These are phyloP conservation scores for Melastoma candidum DNA, from an alignment of 441 rosid species.

Conservation along the genomic window DNA sequence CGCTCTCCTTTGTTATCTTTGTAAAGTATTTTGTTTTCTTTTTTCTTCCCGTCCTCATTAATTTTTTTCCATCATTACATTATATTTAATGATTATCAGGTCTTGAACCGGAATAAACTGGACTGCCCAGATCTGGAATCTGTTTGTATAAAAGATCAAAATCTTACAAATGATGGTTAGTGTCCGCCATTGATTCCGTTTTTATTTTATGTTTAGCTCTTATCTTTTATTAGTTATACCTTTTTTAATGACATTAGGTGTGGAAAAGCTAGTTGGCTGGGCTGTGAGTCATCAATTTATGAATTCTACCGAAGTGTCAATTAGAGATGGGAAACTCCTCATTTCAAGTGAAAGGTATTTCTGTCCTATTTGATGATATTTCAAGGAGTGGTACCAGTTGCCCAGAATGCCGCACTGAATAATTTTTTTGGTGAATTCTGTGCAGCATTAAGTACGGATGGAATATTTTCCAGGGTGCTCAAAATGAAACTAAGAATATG, in stretches of 20 bases:
- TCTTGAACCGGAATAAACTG: constrained; percentile 54
- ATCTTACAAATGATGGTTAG: constrained; percentile 69
- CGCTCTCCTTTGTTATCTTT: too few species aligned
- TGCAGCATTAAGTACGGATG: constrained; percentile 75
- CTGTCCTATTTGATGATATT: too few species aligned
- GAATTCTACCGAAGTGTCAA: constrained; percentile 52
- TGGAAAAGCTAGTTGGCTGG: constrained; percentile 95
- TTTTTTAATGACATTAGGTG: constrained; percentile 34
- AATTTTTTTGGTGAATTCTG: constrained; percentile 3
- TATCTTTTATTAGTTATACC: background rate
- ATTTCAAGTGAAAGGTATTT: constrained; percentile 72
- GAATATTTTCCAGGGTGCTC: constrained; percentile 65
- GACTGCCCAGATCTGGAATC: constrained; percentile 74
- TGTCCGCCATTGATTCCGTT: constrained; percentile 8
- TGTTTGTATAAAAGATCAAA: constrained; percentile 67
- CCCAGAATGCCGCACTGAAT: constrained; percentile 2
- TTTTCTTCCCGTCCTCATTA: background rate
- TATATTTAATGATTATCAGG: constrained; percentile 22
- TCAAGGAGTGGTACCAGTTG: too few species aligned
- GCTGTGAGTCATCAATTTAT: constrained; percentile 75
- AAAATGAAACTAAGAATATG: constrained; percentile 70
- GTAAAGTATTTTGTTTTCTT: background rate
- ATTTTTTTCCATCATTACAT: background rate
- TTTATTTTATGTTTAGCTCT: too few species aligned
- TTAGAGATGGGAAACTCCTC: constrained; percentile 57